Evolutionary conservation across 768 basidiomycete species (phyloP).

Genomic region (Mycena crocata): DNA sequence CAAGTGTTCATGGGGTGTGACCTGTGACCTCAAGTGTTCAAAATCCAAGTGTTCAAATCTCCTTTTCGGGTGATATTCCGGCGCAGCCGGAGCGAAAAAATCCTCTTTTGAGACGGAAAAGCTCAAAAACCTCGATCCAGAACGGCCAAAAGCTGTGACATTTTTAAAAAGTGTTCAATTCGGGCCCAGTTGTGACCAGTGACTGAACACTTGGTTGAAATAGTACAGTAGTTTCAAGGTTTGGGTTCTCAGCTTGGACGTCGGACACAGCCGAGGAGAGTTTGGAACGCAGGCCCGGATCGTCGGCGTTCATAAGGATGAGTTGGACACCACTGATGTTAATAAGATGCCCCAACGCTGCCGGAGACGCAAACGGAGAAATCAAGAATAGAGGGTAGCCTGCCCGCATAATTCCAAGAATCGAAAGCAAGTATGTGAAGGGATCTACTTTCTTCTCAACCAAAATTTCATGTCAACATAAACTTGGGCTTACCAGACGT

Average conservation of each 20-base stretch:
- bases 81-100: no score
- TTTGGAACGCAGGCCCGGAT: background rate
- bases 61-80: no score
- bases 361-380: background rate
- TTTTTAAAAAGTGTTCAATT: no score
- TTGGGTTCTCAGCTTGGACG: background rate
- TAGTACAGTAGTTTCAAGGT: background rate
- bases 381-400: constrained; percentile 10
- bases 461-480: background rate
- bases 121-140: no score
- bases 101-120: no score
- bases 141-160: no score
- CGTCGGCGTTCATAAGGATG: background rate
- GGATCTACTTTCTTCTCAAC: background rate
- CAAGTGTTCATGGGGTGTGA: no score
- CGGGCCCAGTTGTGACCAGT: no score
- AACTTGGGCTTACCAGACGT: background rate
- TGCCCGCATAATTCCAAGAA: constrained; percentile 12
- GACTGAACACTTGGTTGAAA: no score
- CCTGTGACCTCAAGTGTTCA: no score
- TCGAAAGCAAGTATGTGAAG: constrained; percentile 3
- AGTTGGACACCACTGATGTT: background rate
- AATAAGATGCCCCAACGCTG: constrained; percentile 8
- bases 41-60: no score
- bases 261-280: background rate